These are phyloP conservation scores for Puccinia horiana DNA, from an alignment of 1,284 basidiomycete species.

Conservation along the genomic window DNA sequence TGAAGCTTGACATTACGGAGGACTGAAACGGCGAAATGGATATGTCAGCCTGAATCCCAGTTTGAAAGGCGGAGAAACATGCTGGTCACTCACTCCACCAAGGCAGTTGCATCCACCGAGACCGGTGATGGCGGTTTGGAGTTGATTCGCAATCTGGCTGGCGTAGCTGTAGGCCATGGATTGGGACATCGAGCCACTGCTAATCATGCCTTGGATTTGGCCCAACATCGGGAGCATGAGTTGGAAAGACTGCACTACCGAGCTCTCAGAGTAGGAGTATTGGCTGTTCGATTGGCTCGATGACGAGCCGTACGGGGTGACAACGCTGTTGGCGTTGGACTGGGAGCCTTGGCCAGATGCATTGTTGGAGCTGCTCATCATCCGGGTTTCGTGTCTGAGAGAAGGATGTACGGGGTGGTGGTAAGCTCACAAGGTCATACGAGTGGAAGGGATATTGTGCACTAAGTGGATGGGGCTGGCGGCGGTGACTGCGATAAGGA, in stretches of 20 bases:
- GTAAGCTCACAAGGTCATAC: not conserved
- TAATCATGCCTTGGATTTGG: not conserved
- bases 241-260: not conserved
- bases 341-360: not conserved
- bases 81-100: not conserved
- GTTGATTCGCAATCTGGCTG: not conserved
- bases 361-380: not conserved
- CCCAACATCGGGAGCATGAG: not conserved
- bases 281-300: not conserved
- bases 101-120: not conserved
- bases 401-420: not conserved
- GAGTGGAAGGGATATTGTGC: not conserved
- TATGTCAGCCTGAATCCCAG: not conserved
- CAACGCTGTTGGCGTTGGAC: not conserved
- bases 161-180: not conserved
- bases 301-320: not conserved
- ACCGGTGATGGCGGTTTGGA: not conserved
- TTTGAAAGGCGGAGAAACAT: not conserved
- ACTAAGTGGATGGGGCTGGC: conserved; percentile 4
- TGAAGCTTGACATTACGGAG: not conserved
- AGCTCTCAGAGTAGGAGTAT: not conserved
- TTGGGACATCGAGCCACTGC: not conserved
- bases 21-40: not conserved
- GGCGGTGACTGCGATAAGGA: not conserved
- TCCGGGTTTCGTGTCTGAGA: not conserved